Conservation (phyloP, 1,284 basidiomycete genomes). For the Testicularia cyperi region DNA sequence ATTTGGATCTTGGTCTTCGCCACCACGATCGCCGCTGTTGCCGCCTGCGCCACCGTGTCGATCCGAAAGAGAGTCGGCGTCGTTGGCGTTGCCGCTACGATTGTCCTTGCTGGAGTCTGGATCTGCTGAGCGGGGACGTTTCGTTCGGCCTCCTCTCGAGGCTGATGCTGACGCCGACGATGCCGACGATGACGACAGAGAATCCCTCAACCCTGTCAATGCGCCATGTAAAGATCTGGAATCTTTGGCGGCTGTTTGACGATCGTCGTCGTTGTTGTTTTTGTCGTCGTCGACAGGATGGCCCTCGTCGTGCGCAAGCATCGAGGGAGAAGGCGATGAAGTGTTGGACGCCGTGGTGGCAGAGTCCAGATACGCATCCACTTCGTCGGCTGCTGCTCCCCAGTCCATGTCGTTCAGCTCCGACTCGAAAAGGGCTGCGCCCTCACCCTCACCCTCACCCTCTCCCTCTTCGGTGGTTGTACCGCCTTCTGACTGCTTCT, state of each 20-base stretch:
- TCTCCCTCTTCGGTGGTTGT: background rate
- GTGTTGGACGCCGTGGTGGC: constrained; percentile 40
- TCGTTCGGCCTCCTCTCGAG: too few species aligned
- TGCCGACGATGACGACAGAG: background rate
- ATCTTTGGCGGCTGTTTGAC: too few species aligned
- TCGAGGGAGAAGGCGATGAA: constrained; percentile 15
- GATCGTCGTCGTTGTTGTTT: constrained; percentile 1
- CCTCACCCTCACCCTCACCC: constrained; percentile 3
- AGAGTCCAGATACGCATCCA: constrained; percentile 72
- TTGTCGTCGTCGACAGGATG: constrained; percentile 7
- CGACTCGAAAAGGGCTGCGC: constrained; percentile 16
- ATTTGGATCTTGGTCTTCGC: constrained; percentile 5
- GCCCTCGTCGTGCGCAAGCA: constrained; percentile 27
- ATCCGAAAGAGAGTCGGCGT: too few species aligned
- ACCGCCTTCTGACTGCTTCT: too few species aligned
- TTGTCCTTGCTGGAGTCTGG: too few species aligned
- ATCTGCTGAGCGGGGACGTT: too few species aligned
- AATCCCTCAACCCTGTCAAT: too few species aligned
- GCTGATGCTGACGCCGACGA: too few species aligned
- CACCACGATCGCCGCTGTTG: too few species aligned
- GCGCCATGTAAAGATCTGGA: too few species aligned
- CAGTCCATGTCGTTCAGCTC: constrained; percentile 63
- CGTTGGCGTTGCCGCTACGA: too few species aligned
- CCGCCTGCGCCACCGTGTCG: constrained; percentile 12
- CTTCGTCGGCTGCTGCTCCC: constrained; percentile 78